Evolutionary conservation across 306 rosid genomes (phyloP).

Genomic region (Cucurbita argyrosperma): DNA sequence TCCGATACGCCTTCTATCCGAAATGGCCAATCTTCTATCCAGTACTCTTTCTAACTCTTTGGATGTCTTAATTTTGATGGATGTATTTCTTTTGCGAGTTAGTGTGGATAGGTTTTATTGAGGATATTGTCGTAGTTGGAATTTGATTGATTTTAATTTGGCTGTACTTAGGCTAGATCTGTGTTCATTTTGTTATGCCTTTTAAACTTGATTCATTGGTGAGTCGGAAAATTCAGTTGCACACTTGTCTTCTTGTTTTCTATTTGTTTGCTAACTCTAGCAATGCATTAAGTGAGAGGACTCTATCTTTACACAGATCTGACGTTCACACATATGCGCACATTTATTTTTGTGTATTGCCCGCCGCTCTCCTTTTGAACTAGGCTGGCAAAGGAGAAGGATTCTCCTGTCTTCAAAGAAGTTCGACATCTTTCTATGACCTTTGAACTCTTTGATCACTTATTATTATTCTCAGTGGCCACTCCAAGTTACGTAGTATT

Average conservation of each 20-base stretch:
- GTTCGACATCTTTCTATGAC: neutral
- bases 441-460: neutral
- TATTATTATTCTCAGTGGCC: neutral
- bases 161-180: neutral
- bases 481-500: too few relatives aligned
- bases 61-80: neutral
- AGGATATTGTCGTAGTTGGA: neutral
- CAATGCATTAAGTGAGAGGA: neutral
- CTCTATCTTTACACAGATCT: neutral
- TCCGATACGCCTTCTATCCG: conserved; percentile 17
- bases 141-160: neutral
- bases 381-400: neutral
- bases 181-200: neutral
- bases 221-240: neutral
- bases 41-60: conserved; percentile 21
- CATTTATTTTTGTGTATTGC: neutral
- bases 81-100: neutral
- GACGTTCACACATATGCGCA: neutral
- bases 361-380: neutral
- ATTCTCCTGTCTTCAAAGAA: neutral
- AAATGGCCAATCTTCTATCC: conserved; percentile 43
- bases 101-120: neutral
- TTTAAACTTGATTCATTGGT: neutral
- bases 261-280: neutral
- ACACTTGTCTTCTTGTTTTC: neutral